Evolutionary conservation across 257 asterid genomes (phyloP), one percentile per base, ranked within the genome.

Genomic region (Ajuga chamaepitys): DNA sequence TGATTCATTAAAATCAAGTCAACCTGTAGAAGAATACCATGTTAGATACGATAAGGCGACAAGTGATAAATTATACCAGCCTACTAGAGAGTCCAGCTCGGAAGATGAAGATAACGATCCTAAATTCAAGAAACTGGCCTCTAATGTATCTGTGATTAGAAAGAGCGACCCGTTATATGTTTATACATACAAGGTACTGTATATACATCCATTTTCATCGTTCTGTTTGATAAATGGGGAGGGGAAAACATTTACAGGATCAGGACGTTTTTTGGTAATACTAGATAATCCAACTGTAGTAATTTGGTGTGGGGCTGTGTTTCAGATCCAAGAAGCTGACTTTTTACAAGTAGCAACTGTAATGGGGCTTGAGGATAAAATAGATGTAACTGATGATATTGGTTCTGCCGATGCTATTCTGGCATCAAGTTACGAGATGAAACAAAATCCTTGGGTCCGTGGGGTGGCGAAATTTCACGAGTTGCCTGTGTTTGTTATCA

Each of bases 401-500:
- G 92, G 84, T 60, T 70, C 71, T n/a, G 96, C 99, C 4, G 89
- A 93, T 80, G 95, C 86, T 35, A 85, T 93, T 80, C 77, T 93
- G 58, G 93, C 85, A 53, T 87, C 97, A 35, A 73, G 79, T 71
- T 56, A 77, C 62, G 96, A 93, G 86, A 75, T 93, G 80, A 87
- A 87, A 73, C 88, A 80, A 78, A 89, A 87, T 71, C 96, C 99
- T 57, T 89, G 97, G 97, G 87, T 93, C 62, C 94, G 90, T 13
- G 86, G 97, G 9, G 86, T 93, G 72, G 99, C 97, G 7, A 93
- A 93, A 74, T 93, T 80, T 71, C 95, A 89, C 68, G 86, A 83
- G 72, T 70, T 89, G 64, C 95, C 97, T 44, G 87, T 93, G 37
- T 93, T 82, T 74, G 97, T 87, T 12, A 81, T 93, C 66, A 93